Evolutionary conservation across 2,329 filamentous ascomycete genomes (phyloP).

Genomic region (Colletotrichum lini): DNA sequence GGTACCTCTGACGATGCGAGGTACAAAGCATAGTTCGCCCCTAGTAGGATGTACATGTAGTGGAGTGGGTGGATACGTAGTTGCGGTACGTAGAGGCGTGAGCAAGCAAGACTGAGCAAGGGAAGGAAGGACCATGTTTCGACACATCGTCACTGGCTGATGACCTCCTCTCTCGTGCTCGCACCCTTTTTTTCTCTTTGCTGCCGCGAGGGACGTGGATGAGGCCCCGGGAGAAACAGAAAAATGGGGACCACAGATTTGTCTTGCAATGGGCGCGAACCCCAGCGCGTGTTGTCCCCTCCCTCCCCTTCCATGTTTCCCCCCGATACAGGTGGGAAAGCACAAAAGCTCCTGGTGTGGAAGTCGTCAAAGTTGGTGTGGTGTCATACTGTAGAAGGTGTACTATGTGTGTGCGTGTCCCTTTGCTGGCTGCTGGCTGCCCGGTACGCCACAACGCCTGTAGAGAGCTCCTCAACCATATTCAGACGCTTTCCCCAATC

Average conservation of each 20-base stretch:
- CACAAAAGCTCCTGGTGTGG: constrained; percentile 16
- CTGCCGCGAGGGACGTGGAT: constrained; percentile 13
- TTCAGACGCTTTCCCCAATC: constrained; percentile 51
- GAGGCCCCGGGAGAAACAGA: constrained; percentile 16
- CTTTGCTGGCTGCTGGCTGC: neutral
- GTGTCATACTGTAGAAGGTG: neutral
- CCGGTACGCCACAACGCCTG: constrained; percentile 43
- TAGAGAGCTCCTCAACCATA: constrained; percentile 62
- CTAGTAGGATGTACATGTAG: neutral
- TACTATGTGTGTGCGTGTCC: neutral
- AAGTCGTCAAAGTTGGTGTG: neutral
- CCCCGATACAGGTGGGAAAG: constrained; percentile 41
- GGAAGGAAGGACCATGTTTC: constrained; percentile 28
- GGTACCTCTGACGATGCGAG: constrained; percentile 19
- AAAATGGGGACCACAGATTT: constrained; percentile 23
- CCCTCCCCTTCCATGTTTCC: constrained; percentile 19
- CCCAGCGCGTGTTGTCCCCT: constrained; percentile 25
- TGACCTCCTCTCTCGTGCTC: constrained; percentile 16
- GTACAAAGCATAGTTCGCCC: constrained; percentile 4
- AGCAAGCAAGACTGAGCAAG: constrained; percentile 4
- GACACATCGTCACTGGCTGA: constrained; percentile 36
- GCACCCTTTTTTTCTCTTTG: neutral
- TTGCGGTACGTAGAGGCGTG: too few relatives aligned
- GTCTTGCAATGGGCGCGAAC: constrained; percentile 22
- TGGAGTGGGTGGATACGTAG: too few relatives aligned